Percentiles rank a stretch among this genome's conserved stretches.
phyloP scores from a whole-genome alignment of 768 basidiomycete species.

The Leccinum sublutescens region DNA sequence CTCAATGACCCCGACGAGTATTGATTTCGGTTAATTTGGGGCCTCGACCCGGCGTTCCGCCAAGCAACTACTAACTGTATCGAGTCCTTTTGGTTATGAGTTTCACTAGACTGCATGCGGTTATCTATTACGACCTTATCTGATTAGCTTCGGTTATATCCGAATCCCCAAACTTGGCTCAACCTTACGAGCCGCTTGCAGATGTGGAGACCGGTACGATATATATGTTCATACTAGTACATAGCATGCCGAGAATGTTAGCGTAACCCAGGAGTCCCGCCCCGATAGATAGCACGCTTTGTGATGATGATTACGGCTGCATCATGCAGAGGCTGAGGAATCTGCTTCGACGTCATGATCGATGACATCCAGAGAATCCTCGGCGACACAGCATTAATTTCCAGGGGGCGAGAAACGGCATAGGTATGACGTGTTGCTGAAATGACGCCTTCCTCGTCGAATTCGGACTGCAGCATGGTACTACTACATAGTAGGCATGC shows the following conservation, averaged over 20 bases:
- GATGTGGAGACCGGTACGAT: background rate
- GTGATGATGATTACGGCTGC: background rate
- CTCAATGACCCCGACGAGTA: slow-evolving; percentile 71
- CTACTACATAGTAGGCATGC: too few relatives aligned
- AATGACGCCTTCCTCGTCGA: background rate
- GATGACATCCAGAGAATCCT: background rate
- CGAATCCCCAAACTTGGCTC: background rate
- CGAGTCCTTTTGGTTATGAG: background rate
- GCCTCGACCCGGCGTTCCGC: background rate
- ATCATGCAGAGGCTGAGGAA: background rate
- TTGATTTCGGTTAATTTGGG: slow-evolving; percentile 28
- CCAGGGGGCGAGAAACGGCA: background rate
- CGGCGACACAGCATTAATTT: background rate
- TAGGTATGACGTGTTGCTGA: background rate
- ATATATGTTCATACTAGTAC: background rate
- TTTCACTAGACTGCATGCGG: background rate
- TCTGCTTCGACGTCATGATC: background rate
- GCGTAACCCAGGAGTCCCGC: background rate
- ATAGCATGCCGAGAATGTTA: background rate
- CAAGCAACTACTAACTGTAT: background rate
- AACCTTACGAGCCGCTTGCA: background rate
- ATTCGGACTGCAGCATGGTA: background rate
- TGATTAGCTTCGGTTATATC: background rate
- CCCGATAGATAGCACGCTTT: background rate
- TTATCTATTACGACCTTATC: background rate